Percentiles rank a stretch among this genome's conserved stretches.
Conservation (phyloP, 192 early-diverging fungal genomes). For the Coemansia sp. region DNA sequence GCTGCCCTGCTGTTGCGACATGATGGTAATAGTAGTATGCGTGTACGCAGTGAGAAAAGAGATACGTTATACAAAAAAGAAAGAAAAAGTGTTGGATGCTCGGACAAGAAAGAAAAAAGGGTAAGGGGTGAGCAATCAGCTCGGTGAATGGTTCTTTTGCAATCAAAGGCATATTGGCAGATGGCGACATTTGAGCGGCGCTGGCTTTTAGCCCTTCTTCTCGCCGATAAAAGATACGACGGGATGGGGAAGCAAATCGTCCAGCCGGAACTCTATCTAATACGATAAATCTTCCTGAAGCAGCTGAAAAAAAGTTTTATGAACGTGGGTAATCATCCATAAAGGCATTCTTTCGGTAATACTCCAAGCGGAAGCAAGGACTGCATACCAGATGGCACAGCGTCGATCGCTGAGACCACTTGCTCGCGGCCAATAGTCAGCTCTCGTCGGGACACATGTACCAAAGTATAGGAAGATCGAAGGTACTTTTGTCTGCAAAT, state of each 20-base stretch:
- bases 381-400: background rate
- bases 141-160: background rate
- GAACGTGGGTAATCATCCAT: background rate
- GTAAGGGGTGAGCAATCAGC: background rate
- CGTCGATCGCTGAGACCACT: background rate
- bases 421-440: background rate
- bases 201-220: background rate
- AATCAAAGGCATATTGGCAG: background rate
- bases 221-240: background rate
- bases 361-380: background rate
- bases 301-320: background rate
- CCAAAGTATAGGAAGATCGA: background rate
- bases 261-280: background rate
- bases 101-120: background rate
- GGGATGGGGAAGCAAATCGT: background rate
- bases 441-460: background rate
- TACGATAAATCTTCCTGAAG: background rate
- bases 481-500: background rate
- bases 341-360: background rate
- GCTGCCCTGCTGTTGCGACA: conserved; percentile 20
- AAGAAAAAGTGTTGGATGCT: background rate
- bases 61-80: background rate
- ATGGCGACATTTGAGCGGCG: background rate
- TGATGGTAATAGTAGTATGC: background rate
- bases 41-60: background rate